Evolutionary conservation across 768 basidiomycete species (phyloP).

Genomic region (Leccinum ochraceum): DNA sequence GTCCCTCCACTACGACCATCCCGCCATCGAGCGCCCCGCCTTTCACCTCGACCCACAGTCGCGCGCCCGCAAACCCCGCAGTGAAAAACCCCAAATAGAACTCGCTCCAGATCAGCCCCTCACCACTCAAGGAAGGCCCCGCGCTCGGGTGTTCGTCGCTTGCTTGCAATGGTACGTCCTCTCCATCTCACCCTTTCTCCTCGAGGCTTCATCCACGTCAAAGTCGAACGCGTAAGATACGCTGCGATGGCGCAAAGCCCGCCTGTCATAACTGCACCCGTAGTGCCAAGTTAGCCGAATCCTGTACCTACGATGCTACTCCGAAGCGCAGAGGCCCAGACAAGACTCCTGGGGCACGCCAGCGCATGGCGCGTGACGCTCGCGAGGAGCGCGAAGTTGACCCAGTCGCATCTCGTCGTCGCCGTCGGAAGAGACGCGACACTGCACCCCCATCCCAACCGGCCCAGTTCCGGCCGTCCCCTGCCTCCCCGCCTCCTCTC

Average conservation of each 20-base stretch:
- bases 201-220: conserved; percentile 6
- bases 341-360: conserved; percentile 76
- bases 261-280: conserved; percentile 71
- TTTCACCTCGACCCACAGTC: background rate
- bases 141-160: conserved; percentile 75
- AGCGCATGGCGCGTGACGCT: conserved; percentile 51
- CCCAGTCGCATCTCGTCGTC: conserved; percentile 25
- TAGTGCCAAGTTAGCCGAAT: conserved; percentile 43
- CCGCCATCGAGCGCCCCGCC: background rate
- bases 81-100: conserved; percentile 60
- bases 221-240: conserved; percentile 77
- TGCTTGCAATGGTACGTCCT: conserved; percentile 69
- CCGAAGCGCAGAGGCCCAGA: conserved; percentile 84
- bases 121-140: conserved; percentile 75
- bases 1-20: conserved; percentile 19
- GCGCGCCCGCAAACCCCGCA: conserved; percentile 41
- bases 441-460: conserved; percentile 4
- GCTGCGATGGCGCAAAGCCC: conserved; percentile 82
- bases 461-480: background rate
- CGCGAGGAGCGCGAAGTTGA: conserved; percentile 36
- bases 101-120: conserved; percentile 77
- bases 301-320: conserved; percentile 66
- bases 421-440: conserved; percentile 21
- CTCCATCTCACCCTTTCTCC: background rate
- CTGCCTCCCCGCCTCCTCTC: conserved; percentile 12